phyloP scores from a whole-genome alignment of 2,329 filamentous ascomycete genomes.

The Metarhizium sp. region DNA sequence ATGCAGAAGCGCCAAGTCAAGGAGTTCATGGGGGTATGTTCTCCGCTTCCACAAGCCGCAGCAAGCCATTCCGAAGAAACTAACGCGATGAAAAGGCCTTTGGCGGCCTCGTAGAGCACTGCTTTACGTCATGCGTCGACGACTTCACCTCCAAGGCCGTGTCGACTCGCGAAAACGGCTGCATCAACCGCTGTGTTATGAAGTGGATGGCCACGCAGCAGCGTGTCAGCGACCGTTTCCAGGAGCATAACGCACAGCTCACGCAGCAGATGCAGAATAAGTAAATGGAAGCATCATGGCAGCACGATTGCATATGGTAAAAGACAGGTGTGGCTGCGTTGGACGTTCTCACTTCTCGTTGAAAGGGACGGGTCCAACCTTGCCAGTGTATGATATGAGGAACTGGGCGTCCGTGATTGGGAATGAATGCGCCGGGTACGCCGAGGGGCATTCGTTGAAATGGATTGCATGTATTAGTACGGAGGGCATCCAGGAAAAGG shows the following conservation, averaged over 20 bases:
- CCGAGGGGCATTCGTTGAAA: background rate
- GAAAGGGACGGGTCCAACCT: background rate
- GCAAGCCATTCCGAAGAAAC: background rate
- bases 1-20: conserved; percentile 99
- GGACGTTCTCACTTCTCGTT: background rate
- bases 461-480: conserved; percentile 3
- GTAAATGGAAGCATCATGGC: conserved; percentile 16
- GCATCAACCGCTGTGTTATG: conserved; percentile 88
- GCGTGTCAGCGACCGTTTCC: conserved; percentile 84
- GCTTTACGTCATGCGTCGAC: conserved; percentile 95
- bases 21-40: conserved; percentile 90
- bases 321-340: background rate
- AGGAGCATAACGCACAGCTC: conserved; percentile 56
- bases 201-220: conserved; percentile 92
- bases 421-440: background rate
- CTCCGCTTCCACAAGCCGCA: background rate
- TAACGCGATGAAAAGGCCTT: conserved; percentile 18
- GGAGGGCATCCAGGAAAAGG: background rate
- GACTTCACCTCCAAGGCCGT: conserved; percentile 98
- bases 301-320: background rate
- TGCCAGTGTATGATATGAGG: conserved; percentile 5
- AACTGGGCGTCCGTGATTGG: background rate
- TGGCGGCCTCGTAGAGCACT: conserved; percentile 56
- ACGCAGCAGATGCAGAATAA: conserved; percentile 40
- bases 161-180: conserved; percentile 77